phyloP scores from a whole-genome alignment of 2,329 filamentous ascomycete species.

The Claviceps sp. region DNA sequence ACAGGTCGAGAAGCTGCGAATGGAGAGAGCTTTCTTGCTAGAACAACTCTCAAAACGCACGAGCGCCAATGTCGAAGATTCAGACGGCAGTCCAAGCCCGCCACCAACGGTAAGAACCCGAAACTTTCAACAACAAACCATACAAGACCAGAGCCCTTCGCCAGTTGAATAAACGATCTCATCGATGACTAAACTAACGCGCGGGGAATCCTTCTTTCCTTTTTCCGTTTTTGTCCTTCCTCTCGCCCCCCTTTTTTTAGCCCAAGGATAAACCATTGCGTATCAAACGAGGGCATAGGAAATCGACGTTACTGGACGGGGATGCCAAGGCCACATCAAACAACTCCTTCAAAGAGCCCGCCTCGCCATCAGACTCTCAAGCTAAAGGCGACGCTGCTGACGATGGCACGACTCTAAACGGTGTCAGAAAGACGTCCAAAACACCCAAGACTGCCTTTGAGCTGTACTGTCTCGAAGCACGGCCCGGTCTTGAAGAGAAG shows the following conservation, averaged over 20 bases:
- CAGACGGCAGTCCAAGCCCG: conserved; percentile 67
- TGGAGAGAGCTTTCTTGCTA: conserved; percentile 66
- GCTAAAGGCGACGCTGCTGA: conserved; percentile 13
- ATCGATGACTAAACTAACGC: no score
- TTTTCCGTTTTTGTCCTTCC: conserved; percentile 16
- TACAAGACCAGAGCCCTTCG: no score
- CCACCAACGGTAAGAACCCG: conserved; percentile 52
- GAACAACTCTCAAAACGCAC: conserved; percentile 64
- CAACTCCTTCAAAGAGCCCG: conserved; percentile 33
- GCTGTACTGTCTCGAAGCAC: conserved; percentile 38
- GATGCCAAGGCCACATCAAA: conserved; percentile 27
- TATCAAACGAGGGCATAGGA: conserved; percentile 59
- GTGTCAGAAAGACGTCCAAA: conserved; percentile 27
- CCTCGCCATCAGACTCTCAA: conserved; percentile 26
- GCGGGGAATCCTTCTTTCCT: not conserved
- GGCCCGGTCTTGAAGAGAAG: conserved; percentile 30
- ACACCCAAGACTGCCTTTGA: conserved; percentile 37
- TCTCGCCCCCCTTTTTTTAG: conserved; percentile 25
- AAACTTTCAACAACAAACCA: not conserved
- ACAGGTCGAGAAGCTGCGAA: conserved; percentile 79
- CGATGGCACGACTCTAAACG: conserved; percentile 21
- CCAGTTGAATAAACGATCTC: no score
- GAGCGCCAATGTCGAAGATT: conserved; percentile 62
- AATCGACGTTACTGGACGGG: conserved; percentile 35
- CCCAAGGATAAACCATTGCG: conserved; percentile 68